Conservation (phyloP, 768 basidiomycete genomes). For the Agrocybe chaxingu region DNA sequence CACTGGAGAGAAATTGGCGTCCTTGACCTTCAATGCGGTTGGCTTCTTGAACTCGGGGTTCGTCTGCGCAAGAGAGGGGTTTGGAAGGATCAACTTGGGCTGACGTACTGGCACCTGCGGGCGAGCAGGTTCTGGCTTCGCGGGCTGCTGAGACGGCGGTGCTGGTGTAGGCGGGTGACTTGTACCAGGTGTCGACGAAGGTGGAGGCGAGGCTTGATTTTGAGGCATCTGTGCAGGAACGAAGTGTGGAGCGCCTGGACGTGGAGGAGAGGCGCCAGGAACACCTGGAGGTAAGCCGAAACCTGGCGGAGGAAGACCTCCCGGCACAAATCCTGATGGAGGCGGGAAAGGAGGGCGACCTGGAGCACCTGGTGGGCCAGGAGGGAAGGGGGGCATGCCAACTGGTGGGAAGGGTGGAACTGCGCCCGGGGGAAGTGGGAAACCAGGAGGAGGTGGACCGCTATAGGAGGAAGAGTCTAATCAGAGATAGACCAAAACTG, state of each 20-base stretch:
- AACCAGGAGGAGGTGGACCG: conserved; percentile 14
- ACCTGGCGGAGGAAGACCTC: not conserved
- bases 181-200: conserved; percentile 4
- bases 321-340: not conserved
- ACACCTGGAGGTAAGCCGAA: conserved; percentile 8
- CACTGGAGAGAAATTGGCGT: conserved; percentile 80
- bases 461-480: conserved; percentile 13
- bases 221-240: conserved; percentile 16
- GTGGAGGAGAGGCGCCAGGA: conserved; percentile 17
- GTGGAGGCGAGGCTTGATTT: conserved; percentile 1
- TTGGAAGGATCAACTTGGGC: conserved; percentile 44
- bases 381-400: conserved; percentile 19
- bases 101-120: conserved; percentile 14
- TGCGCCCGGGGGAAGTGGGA: conserved; percentile 18
- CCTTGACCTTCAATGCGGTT: conserved; percentile 68
- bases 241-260: conserved; percentile 16
- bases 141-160: conserved; percentile 14
- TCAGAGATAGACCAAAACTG: conserved; percentile 6
- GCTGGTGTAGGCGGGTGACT: not conserved
- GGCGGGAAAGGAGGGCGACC: conserved; percentile 12
- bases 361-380: conserved; percentile 7
- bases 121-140: conserved; percentile 8
- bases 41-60: conserved; percentile 76
- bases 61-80: conserved; percentile 55
- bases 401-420: conserved; percentile 25